Percentiles rank a stretch among this genome's conserved stretches.
phyloP scores from a whole-genome alignment of 345 rosid species.

The Abelmoschus esculentus region DNA sequence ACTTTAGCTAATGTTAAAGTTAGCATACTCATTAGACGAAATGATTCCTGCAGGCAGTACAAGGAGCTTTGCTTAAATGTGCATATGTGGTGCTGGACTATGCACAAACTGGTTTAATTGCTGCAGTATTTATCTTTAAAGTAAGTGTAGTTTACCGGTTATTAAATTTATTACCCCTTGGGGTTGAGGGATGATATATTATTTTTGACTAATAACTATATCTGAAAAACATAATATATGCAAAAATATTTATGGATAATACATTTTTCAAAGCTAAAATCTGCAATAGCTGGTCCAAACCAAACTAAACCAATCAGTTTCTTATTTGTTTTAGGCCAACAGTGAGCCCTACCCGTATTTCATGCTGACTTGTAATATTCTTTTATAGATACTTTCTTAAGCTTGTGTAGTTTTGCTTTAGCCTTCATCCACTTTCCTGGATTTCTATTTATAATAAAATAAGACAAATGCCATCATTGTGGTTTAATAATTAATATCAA shows the following conservation, averaged over 20 bases:
- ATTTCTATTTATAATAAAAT: background rate
- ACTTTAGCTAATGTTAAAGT: background rate
- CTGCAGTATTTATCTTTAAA: slow-evolving; percentile 88
- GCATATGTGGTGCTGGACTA: slow-evolving; percentile 78
- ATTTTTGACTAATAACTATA: background rate
- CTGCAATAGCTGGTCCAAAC: background rate
- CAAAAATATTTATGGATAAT: background rate
- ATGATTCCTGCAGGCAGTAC: slow-evolving; percentile 46
- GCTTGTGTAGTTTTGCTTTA: background rate
- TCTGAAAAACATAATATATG: background rate
- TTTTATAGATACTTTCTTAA: background rate
- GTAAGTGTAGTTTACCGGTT: slow-evolving; percentile 38
- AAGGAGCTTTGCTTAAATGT: slow-evolving; percentile 82
- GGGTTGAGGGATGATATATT: background rate
- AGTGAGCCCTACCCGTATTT: background rate
- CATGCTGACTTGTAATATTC: background rate
- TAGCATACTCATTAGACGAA: background rate
- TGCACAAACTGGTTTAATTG: slow-evolving; percentile 93
- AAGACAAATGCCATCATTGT: background rate
- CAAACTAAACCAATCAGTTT: background rate
- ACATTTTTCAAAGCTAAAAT: background rate
- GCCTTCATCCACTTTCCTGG: background rate
- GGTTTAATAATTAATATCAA: background rate
- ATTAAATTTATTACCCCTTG: background rate
- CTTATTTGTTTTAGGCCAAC: background rate